Conservation (phyloP, 192 early-diverging fungal species). For the Phycomyces nitens region DNA sequence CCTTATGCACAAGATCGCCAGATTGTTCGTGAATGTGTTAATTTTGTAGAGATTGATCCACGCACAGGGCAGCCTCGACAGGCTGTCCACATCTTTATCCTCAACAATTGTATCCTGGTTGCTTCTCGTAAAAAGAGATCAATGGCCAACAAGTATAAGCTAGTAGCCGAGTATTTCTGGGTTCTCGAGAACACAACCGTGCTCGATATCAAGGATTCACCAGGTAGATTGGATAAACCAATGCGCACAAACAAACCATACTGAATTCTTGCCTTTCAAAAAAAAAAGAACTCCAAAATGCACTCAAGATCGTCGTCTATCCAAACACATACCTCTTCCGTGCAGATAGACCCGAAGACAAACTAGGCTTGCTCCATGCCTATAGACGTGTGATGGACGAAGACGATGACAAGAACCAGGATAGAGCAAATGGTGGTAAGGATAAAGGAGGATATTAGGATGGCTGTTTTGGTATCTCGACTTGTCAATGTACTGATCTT, state of each 20-base stretch:
- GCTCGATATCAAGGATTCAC: conserved; percentile 80
- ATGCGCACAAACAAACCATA: neutral
- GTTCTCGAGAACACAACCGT: conserved; percentile 72
- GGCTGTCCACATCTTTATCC: conserved; percentile 72
- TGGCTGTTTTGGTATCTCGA: too few species aligned
- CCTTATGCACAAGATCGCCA: conserved; percentile 69
- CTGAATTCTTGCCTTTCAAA: too few species aligned
- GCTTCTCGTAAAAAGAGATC: conserved; percentile 75
- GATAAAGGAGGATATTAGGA: too few species aligned
- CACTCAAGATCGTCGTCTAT: conserved; percentile 82
- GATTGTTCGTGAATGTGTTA: conserved; percentile 68
- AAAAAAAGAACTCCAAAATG: conserved; percentile 63
- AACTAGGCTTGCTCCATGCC: conserved; percentile 56
- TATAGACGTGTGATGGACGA: conserved; percentile 60
- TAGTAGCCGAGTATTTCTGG: conserved; percentile 84
- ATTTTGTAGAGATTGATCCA: conserved; percentile 77
- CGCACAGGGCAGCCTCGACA: conserved; percentile 71
- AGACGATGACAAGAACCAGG: conserved; percentile 30
- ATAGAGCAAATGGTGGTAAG: neutral
- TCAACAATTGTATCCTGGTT: conserved; percentile 83
- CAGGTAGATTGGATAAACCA: conserved; percentile 38
- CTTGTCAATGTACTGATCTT: too few species aligned
- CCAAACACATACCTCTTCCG: conserved; percentile 77
- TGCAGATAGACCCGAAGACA: conserved; percentile 66
- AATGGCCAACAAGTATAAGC: conserved; percentile 47